Evolutionary conservation across 768 basidiomycete species (phyloP).

Genomic region (Tubosaeta brunneosetosa): DNA sequence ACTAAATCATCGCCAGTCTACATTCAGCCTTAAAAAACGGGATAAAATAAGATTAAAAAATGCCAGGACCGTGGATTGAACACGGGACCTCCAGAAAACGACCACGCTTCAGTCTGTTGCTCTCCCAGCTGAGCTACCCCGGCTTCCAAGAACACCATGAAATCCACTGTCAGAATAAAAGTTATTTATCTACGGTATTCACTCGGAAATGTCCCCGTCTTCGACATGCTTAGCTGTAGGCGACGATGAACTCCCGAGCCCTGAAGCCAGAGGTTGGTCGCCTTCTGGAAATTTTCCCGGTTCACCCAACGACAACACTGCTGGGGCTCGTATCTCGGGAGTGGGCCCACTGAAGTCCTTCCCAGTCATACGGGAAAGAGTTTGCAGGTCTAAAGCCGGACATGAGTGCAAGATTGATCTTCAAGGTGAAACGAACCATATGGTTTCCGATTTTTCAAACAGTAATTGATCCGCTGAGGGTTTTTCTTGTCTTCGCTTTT

Average conservation of each 20-base stretch:
- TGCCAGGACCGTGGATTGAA: conserved; percentile 56
- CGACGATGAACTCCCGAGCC: conserved; percentile 29
- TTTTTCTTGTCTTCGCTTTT: conserved; percentile 85
- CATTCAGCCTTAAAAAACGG: background rate
- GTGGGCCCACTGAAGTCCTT: conserved; percentile 82
- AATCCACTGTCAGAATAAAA: background rate
- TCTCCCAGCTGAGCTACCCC: conserved; percentile 73
- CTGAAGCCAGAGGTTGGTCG: background rate
- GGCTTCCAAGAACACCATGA: conserved; percentile 26
- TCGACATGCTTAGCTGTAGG: conserved; percentile 30
- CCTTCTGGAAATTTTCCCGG: conserved; percentile 1
- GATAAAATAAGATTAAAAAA: conserved; percentile 9
- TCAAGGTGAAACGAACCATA: conserved; percentile 50
- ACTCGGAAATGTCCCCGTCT: conserved; percentile 29
- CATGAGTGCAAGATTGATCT: background rate
- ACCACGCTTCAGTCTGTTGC: conserved; percentile 60
- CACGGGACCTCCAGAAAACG: conserved; percentile 49
- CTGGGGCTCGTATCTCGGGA: conserved; percentile 55
- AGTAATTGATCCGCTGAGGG: conserved; percentile 66
- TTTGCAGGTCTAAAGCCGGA: conserved; percentile 55
- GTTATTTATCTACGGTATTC: conserved; percentile 3
- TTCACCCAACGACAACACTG: conserved; percentile 33
- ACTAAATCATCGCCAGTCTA: background rate
- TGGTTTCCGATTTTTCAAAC: conserved; percentile 69
- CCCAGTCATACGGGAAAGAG: conserved; percentile 74